These are phyloP conservation scores for Larix sibirica DNA, from an alignment of 83 land plant species.

Conservation along the genomic window DNA sequence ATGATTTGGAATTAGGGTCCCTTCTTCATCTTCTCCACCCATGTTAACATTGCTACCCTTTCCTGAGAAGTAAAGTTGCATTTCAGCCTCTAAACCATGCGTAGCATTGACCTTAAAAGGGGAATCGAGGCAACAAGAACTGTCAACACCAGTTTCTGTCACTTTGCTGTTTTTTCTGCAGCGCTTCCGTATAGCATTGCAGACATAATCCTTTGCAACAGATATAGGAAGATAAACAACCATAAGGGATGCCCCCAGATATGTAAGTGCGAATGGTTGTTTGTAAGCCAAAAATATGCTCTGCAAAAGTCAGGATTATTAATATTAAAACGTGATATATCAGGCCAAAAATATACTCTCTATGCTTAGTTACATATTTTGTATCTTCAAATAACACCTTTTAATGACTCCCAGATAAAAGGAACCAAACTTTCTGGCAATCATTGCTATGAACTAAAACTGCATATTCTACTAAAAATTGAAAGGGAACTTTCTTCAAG, in stretches of 20 bases:
- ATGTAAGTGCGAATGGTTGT: constrained; percentile 93
- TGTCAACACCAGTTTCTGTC: constrained; percentile 27
- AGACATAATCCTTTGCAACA: constrained; percentile 67
- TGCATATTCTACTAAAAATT: not conserved
- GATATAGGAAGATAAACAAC: constrained; percentile 89
- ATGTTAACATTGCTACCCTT: constrained; percentile 53
- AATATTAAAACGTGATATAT: not conserved
- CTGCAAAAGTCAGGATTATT: constrained; percentile 39
- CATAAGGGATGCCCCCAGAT: constrained; percentile 95
- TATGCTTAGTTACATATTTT: not conserved
- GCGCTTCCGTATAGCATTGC: constrained; percentile 28
- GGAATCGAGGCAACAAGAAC: constrained; percentile 34
- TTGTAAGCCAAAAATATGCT: constrained; percentile 80
- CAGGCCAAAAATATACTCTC: not conserved
- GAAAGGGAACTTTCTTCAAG: not conserved
- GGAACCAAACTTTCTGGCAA: not conserved
- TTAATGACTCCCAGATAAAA: not conserved
- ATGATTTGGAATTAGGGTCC: constrained; percentile 28
- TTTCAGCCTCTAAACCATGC: constrained; percentile 44
- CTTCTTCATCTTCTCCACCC: constrained; percentile 38
- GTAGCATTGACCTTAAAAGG: constrained; percentile 34
- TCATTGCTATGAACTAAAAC: not conserved
- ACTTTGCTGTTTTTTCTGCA: constrained; percentile 26
- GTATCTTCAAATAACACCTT: not conserved
- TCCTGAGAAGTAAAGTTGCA: constrained; percentile 29